A percentile compares a stretch with the other conserved stretches of the same genome.
Evolutionary conservation across 148 eudicot genomes (phyloP).

Genomic region (Suaeda aralocaspica): DNA sequence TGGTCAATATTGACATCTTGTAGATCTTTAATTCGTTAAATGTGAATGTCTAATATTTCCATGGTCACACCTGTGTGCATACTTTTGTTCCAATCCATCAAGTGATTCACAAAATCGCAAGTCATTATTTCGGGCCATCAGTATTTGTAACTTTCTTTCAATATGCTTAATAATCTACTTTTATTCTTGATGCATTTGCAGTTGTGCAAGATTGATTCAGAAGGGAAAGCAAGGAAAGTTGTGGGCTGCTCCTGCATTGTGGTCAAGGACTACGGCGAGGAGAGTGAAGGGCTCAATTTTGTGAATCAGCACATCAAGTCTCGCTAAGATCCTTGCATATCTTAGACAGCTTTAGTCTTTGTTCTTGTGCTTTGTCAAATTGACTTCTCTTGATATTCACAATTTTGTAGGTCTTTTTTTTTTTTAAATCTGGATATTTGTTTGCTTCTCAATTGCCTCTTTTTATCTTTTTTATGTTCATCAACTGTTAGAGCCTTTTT

Average conservation of each 20-base stretch:
- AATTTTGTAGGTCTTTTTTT: conserved; percentile 8
- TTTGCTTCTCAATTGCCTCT: too few species aligned
- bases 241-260: conserved; percentile 36
- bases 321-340: conserved; percentile 11
- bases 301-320: conserved; percentile 31
- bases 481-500: neutral
- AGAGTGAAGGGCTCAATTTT: conserved; percentile 24
- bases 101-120: too few species aligned
- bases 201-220: conserved; percentile 35
- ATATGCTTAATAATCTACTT: too few species aligned
- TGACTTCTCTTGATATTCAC: neutral
- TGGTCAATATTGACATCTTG: too few species aligned
- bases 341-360: neutral
- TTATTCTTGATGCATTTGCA: conserved; percentile 20
- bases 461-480: too few species aligned
- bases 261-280: conserved; percentile 30
- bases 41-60: too few species aligned
- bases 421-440: neutral
- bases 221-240: conserved; percentile 35
- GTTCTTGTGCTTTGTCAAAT: neutral
- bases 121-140: too few species aligned
- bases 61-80: too few species aligned
- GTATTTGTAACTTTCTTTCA: too few species aligned
- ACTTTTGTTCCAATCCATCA: too few species aligned
- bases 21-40: too few species aligned